Base-by-base conservation (phyloP, 495 filamentous ascomycete genomes). In the Aspergillus kassunensis region DNA sequence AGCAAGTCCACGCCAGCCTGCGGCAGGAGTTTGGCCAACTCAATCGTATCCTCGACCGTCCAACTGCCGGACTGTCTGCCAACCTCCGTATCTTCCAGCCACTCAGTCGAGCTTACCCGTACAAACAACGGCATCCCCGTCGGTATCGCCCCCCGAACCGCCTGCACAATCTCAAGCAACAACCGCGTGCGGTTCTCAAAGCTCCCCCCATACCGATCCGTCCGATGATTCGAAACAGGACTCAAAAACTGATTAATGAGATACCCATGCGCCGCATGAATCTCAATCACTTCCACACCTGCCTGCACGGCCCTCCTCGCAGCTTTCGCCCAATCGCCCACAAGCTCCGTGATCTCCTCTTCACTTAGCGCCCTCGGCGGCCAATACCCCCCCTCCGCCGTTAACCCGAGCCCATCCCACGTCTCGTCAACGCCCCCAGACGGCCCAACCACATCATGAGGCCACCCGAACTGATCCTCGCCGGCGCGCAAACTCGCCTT, bases 251-350 rank as follows among this genome's bases (percentile, higher is more conserved):
- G 86, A 58, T 90, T 83, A 36, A 88, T 66, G 23, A 91, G 67
- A 59, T 87, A 89, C 9, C 86, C 87, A 57, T 90, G 89, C 8
- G 84, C 84, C 19, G 74, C 80, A 63, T 89, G 85, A 46, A 89
- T 71, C 72, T 90, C 86, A 4, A 90, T 83, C n/a, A 82, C 85
- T 57, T 89, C 87, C 54, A 88, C 89, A 2, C 86, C 87, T 11
- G 86, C 87, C 12, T 61, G 67, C 16, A 88, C 29, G 6, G 82
- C 79, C 10, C 83, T 71, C 59, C 78, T 76, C 2, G 78, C 66
- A 5, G 79, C 73, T 10, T 70, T 72, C 6, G 73, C 76, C 66
- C 75, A 87, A 2, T 77, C 77, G 15, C 62, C 61, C 60, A 84
- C 85, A 50, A 85, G 60, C 2, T 73, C 58, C 41, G 79, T 69